phyloP scores from a whole-genome alignment of 495 filamentous ascomycete genomes.

The Penicillium parvum region DNA sequence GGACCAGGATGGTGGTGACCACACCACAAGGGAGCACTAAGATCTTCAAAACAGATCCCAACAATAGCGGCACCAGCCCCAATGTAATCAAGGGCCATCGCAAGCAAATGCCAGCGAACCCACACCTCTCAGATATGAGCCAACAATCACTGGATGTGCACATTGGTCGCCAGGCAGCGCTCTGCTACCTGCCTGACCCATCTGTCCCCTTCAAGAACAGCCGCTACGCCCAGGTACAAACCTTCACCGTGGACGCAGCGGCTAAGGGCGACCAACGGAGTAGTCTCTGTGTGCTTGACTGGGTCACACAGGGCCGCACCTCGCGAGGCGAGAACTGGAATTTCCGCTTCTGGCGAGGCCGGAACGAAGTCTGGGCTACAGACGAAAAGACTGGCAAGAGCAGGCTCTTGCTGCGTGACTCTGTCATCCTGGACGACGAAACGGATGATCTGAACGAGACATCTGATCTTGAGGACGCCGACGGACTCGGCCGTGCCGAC shows the following conservation, averaged over 20 bases:
- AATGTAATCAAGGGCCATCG: slow-evolving; percentile 30
- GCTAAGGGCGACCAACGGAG: slow-evolving; percentile 38
- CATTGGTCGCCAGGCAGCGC: slow-evolving; percentile 56
- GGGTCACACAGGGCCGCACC: slow-evolving; percentile 82
- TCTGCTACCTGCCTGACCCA: slow-evolving; percentile 94
- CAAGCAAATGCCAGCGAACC: slow-evolving; percentile 21
- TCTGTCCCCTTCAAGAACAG: slow-evolving; percentile 81
- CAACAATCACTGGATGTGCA: slow-evolving; percentile 63
- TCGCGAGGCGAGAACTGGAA: slow-evolving; percentile 91
- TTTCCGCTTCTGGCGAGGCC: slow-evolving; percentile 66
- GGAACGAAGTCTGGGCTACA: slow-evolving; percentile 77
- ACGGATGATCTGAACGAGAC: slow-evolving; percentile 19
- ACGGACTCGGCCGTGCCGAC: slow-evolving; percentile 9
- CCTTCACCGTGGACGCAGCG: slow-evolving; percentile 60
- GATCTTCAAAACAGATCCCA: slow-evolving; percentile 72
- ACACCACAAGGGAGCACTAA: slow-evolving; percentile 92
- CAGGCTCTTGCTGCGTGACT: slow-evolving; percentile 75
- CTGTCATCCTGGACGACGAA: slow-evolving; percentile 65
- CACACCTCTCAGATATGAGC: slow-evolving; percentile 47
- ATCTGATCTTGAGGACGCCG: slow-evolving; percentile 31
- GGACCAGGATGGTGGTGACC: slow-evolving; percentile 71
- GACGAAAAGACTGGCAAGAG: slow-evolving; percentile 36
- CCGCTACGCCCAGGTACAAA: slow-evolving; percentile 76
- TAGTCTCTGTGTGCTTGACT: slow-evolving; percentile 79
- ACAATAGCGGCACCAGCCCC: slow-evolving; percentile 19